A percentile compares a stretch with the other conserved stretches of the same genome.
These are phyloP conservation scores for Cladophialophora carrionii DNA, from an alignment of 2,329 filamentous ascomycete species.

Conservation along the genomic window DNA sequence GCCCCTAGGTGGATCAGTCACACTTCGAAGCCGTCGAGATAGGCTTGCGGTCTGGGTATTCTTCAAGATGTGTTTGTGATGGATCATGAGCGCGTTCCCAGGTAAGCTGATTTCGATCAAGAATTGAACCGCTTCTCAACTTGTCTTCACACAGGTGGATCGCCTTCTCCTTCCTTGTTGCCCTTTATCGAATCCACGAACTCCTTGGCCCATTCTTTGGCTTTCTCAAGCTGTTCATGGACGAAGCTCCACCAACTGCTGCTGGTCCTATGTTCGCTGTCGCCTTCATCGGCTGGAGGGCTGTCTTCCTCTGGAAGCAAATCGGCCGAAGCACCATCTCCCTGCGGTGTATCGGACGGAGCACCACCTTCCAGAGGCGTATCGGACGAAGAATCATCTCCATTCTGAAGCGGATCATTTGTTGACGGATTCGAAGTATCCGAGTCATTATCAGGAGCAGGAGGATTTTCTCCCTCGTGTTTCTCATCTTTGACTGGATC, in stretches of 20 bases:
- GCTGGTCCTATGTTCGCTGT: constrained; percentile 19
- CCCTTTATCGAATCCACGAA: constrained; percentile 37
- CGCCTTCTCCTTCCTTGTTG: constrained; percentile 32
- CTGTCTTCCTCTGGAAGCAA: not conserved
- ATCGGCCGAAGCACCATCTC: not conserved
- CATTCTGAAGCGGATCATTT: not conserved
- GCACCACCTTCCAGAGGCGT: constrained; percentile 7
- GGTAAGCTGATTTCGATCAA: not conserved
- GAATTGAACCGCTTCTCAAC: not conserved
- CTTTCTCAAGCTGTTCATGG: constrained; percentile 37
- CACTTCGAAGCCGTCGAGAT: not conserved
- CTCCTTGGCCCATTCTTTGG: constrained; percentile 39
- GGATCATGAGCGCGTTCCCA: not conserved
- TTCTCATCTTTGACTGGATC: constrained; percentile 28
- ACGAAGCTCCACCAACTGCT: constrained; percentile 37
- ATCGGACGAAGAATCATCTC: not conserved
- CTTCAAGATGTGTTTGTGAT: not conserved
- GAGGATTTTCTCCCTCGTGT: not conserved
- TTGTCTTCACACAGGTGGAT: constrained; percentile 24
- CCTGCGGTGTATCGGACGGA: not conserved
- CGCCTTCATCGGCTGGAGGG: constrained; percentile 6
- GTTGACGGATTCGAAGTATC: not conserved
- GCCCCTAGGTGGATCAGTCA: not conserved
- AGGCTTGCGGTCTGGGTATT: not conserved
- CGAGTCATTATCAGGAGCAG: not conserved